A percentile compares a stretch with the other conserved stretches of the same genome.
Conservation (phyloP, 1,284 basidiomycete species). For the Leccinum pachyderme region DNA sequence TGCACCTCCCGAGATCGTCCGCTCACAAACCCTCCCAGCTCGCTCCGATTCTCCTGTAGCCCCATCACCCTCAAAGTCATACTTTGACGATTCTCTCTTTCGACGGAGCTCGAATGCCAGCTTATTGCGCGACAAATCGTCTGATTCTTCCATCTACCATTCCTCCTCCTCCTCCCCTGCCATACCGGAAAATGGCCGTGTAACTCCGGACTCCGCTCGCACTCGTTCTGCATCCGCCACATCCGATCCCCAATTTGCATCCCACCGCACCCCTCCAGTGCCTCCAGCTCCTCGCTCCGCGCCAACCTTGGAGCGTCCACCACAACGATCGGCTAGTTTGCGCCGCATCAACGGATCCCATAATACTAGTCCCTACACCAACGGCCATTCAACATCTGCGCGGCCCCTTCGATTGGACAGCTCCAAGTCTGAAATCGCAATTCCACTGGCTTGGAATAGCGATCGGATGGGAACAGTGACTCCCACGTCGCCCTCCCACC, state of each 20-base stretch:
- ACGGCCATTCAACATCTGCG: constrained; percentile 11
- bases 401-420: constrained; percentile 21
- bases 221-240: constrained; percentile 23
- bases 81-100: constrained; percentile 19
- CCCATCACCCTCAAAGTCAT: constrained; percentile 15
- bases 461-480: constrained; percentile 34
- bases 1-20: constrained; percentile 37
- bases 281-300: constrained; percentile 20
- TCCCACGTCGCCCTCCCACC: constrained; percentile 59
- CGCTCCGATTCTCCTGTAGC: constrained; percentile 21
- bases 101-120: constrained; percentile 22
- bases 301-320: constrained; percentile 25
- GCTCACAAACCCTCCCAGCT: constrained; percentile 32
- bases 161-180: constrained; percentile 32
- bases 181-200: constrained; percentile 20
- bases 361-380: constrained; percentile 1
- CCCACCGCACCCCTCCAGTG: constrained; percentile 18
- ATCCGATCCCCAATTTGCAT: constrained; percentile 15
- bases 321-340: constrained; percentile 28
- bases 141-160: constrained; percentile 31
- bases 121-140: constrained; percentile 28
- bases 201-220: constrained; percentile 20
- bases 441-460: constrained; percentile 18
- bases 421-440: constrained; percentile 17
- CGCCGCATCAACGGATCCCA: constrained; percentile 8